Conservation (phyloP, 2,329 filamentous ascomycete genomes). For the Pseudocercospora eumusae region DNA sequence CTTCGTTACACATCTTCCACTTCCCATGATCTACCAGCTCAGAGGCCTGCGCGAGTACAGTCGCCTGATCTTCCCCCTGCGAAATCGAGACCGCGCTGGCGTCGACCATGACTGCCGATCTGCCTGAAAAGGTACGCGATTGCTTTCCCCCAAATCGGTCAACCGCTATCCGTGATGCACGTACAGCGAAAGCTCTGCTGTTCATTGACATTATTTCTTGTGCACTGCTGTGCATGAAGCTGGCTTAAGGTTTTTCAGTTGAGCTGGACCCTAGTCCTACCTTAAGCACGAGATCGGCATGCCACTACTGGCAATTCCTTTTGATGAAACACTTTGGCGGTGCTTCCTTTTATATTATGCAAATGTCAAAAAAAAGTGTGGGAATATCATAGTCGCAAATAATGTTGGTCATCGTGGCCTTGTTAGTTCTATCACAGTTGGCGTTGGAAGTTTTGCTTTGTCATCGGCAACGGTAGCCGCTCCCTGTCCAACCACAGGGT, state of each 20-base stretch:
- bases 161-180: background rate
- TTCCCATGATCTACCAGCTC: slow-evolving; percentile 33
- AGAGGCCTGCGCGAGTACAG: slow-evolving; percentile 28
- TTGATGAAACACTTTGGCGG: background rate
- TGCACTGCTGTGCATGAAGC: background rate
- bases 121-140: background rate
- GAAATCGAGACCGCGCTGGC: slow-evolving; percentile 28
- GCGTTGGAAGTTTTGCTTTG: background rate
- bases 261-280: background rate
- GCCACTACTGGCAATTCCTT: background rate
- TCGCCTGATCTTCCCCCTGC: slow-evolving; percentile 24
- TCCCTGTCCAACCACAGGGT: background rate
- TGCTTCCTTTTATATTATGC: background rate
- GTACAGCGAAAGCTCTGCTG: background rate
- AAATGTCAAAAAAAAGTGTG: background rate
- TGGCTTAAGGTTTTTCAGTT: slow-evolving; percentile 4
- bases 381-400: background rate
- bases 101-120: slow-evolving; percentile 20
- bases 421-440: background rate
- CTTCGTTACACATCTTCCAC: slow-evolving; percentile 40
- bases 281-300: background rate
- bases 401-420: background rate
- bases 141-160: background rate
- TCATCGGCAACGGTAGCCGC: background rate
- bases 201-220: background rate